Percentiles rank a stretch among this genome's conserved stretches.
Conservation (phyloP, 176 grass and related monocot genomes). For the Phoenix dactylifera region DNA sequence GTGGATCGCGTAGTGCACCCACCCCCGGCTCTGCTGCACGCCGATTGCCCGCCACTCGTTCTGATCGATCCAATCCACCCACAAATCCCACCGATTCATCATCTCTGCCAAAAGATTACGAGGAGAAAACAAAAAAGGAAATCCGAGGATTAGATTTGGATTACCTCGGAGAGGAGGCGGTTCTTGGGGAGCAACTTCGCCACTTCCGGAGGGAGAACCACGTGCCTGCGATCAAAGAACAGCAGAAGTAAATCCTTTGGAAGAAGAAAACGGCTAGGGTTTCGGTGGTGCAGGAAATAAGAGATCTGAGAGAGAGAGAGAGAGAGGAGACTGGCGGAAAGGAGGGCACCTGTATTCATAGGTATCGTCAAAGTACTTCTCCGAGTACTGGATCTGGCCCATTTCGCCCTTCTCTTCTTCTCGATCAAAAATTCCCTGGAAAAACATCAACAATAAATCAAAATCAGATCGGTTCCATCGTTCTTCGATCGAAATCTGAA, state of each 20-base stretch:
- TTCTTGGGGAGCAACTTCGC: constrained; percentile 95
- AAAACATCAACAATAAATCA: too few relatives aligned
- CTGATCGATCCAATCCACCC: constrained; percentile 19
- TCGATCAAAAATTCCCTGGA: too few relatives aligned
- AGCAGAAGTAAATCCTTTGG: not conserved
- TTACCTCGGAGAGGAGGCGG: constrained; percentile 88
- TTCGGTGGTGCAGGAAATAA: too few relatives aligned
- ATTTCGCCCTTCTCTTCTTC: constrained; percentile 20
- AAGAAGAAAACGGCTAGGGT: too few relatives aligned
- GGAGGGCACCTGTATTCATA: constrained; percentile 77
- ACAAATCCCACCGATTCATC: not conserved
- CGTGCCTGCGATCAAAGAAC: constrained; percentile 55
- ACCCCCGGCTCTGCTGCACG: constrained; percentile 98
- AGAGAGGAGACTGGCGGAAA: too few relatives aligned
- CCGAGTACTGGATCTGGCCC: constrained; percentile 99
- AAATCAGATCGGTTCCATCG: too few relatives aligned
- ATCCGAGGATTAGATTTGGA: not conserved
- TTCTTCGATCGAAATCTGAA: too few relatives aligned
- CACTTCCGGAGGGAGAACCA: constrained; percentile 90
- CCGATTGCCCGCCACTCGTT: constrained; percentile 95
- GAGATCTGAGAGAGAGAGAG: too few relatives aligned
- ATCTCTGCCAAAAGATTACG: too few relatives aligned
- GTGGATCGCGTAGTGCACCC: constrained; percentile 99
- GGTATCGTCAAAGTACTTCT: constrained; percentile 98
- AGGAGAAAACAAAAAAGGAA: too few relatives aligned